Conservation (phyloP, 2,329 filamentous ascomycete species). For the Epichloe sibirici region DNA sequence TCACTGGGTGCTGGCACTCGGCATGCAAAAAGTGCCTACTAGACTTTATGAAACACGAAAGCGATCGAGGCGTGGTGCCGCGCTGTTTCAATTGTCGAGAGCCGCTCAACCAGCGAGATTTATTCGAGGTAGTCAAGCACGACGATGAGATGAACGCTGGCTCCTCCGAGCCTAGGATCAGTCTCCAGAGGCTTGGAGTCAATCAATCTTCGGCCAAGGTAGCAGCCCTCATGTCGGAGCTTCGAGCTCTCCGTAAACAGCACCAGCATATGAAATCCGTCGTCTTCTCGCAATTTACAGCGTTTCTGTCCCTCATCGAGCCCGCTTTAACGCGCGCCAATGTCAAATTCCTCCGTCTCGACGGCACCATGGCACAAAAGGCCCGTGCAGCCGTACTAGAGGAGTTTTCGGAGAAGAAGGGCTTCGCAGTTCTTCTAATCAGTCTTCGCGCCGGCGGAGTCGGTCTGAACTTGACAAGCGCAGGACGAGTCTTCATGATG, state of each 20-base stretch:
- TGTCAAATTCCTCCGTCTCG: constrained; percentile 74
- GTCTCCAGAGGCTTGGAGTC: constrained; percentile 46
- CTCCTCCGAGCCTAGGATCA: constrained; percentile 39
- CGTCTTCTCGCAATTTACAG: constrained; percentile 95
- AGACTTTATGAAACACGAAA: constrained; percentile 80
- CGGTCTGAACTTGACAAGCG: constrained; percentile 81
- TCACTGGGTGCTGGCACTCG: constrained; percentile 95
- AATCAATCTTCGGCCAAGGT: constrained; percentile 80
- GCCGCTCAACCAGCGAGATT: constrained; percentile 65
- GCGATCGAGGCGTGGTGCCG: constrained; percentile 60
- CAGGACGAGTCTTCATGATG: constrained; percentile 94
- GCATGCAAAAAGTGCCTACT: constrained; percentile 91
- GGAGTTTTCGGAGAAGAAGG: constrained; percentile 50
- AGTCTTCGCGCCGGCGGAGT: constrained; percentile 85
- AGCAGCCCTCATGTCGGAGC: constrained; percentile 60
- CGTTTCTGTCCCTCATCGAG: constrained; percentile 84
- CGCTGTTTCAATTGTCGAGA: constrained; percentile 88
- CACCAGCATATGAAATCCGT: constrained; percentile 72
- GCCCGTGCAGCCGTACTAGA: constrained; percentile 64
- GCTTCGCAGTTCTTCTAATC: constrained; percentile 66
- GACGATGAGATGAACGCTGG: constrained; percentile 41
- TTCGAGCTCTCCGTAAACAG: constrained; percentile 54
- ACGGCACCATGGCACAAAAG: constrained; percentile 83
- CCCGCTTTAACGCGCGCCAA: constrained; percentile 61
- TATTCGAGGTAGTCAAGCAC: constrained; percentile 86